These are phyloP conservation scores for Lophiotrema nucula DNA, from an alignment of 495 filamentous ascomycete genomes.

Conservation along the genomic window DNA sequence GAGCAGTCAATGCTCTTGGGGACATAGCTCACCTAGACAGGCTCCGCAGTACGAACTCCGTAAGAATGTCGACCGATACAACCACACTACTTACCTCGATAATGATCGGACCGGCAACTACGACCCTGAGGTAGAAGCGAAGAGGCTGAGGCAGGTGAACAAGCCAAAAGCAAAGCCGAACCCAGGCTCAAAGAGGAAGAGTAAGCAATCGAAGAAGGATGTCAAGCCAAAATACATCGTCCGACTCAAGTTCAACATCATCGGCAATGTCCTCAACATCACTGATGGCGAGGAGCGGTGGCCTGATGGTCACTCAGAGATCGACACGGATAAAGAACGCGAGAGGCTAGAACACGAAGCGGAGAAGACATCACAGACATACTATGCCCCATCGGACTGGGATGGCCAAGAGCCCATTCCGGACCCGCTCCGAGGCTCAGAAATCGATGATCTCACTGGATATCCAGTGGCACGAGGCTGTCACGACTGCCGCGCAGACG, in stretches of 20 bases:
- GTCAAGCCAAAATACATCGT: slow-evolving; percentile 15
- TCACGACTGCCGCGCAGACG: slow-evolving; percentile 2
- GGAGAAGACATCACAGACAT: background rate
- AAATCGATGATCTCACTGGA: slow-evolving; percentile 15
- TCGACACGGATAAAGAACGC: slow-evolving; percentile 14
- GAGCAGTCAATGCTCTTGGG: no score
- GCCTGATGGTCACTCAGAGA: slow-evolving; percentile 16
- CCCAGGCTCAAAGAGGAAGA: slow-evolving; percentile 1
- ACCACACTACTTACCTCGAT: slow-evolving; percentile 8
- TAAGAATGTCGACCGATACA: slow-evolving; percentile 11
- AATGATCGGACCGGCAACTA: slow-evolving; percentile 22
- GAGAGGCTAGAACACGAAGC: background rate
- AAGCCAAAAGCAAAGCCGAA: background rate
- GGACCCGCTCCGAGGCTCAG: slow-evolving; percentile 1
- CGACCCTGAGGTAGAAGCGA: slow-evolving; percentile 14
- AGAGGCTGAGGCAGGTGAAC: slow-evolving; percentile 3
- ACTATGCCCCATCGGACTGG: background rate
- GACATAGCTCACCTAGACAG: no score
- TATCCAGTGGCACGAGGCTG: slow-evolving; percentile 18
- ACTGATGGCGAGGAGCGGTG: slow-evolving; percentile 16
- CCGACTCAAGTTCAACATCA: no score
- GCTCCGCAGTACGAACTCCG: slow-evolving; percentile 21
- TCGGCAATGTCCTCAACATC: slow-evolving; percentile 13
- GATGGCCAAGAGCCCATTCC: slow-evolving; percentile 18
- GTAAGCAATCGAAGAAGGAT: no score